phyloP scores from a whole-genome alignment of 208 protist genomes.

The Leishmania mexicana region DNA sequence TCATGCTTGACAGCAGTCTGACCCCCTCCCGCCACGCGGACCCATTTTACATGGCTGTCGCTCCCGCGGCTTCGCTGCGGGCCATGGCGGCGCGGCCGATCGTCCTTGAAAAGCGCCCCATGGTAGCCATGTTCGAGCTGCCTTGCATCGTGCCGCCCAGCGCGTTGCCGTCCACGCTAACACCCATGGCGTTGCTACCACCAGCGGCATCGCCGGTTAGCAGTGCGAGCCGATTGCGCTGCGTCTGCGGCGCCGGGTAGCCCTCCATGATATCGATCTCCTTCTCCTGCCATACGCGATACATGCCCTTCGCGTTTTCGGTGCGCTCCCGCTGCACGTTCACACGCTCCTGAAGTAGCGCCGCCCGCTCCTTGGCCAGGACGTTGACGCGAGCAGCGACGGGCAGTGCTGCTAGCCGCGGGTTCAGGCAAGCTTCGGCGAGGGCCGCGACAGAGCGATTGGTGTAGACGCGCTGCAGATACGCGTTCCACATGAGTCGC shows the following conservation, averaged over 20 bases:
- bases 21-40: neutral
- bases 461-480: constrained; percentile 63
- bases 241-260: constrained; percentile 31
- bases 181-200: neutral
- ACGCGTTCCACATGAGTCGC: constrained; percentile 60
- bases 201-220: constrained; percentile 6
- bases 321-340: constrained; percentile 54
- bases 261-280: constrained; percentile 69
- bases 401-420: constrained; percentile 61
- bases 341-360: constrained; percentile 42
- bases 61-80: neutral
- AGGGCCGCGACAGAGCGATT: constrained; percentile 74
- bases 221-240: constrained; percentile 31
- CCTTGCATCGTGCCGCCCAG: neutral
- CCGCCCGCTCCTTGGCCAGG: constrained; percentile 52
- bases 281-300: constrained; percentile 76
- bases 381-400: constrained; percentile 61
- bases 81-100: neutral
- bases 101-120: neutral
- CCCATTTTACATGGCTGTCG: neutral
- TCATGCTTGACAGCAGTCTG: neutral
- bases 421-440: constrained; percentile 59
- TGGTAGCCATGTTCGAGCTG: neutral
- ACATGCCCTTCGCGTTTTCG: constrained; percentile 82
- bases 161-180: neutral